Conservation (phyloP, 441 rosid genomes). For the Pelargonium myrrhifolium region DNA sequence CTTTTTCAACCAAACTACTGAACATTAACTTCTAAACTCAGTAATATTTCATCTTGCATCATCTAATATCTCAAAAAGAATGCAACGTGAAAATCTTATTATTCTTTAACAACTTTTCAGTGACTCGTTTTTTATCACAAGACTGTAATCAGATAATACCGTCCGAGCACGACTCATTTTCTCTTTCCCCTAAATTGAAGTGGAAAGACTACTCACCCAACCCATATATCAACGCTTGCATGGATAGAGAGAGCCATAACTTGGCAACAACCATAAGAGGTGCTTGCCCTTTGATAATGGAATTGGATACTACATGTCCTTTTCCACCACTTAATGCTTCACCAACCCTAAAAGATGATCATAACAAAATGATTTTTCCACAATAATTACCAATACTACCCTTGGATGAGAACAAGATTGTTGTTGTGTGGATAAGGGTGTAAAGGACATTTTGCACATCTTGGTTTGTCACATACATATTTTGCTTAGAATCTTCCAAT, state of each 20-base stretch:
- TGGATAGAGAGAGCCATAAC: not conserved
- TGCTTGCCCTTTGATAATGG: not conserved
- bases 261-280: constrained; percentile 1
- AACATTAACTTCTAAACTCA: too few species aligned
- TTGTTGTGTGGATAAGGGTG: constrained; percentile 2
- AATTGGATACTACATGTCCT: not conserved
- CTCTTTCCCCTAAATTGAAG: not conserved
- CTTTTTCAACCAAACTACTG: too few species aligned
- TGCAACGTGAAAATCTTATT: too few species aligned
- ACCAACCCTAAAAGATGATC: constrained; percentile 3
- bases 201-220: not conserved
- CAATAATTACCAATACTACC: not conserved
- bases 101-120: too few species aligned
- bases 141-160: too few species aligned
- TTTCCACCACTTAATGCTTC: constrained; percentile 4
- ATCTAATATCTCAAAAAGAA: too few species aligned
- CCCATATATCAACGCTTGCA: too few species aligned
- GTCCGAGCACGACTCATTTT: too few species aligned
- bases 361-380: constrained; percentile 1
- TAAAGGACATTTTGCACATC: not conserved
- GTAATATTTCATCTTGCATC: too few species aligned
- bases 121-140: too few species aligned
- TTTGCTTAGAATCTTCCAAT: constrained; percentile 3
- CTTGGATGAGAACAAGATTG: not conserved
- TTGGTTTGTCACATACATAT: too few species aligned